Evolutionary conservation across 768 basidiomycete species (phyloP).

Genomic region (Russula compacta): DNA sequence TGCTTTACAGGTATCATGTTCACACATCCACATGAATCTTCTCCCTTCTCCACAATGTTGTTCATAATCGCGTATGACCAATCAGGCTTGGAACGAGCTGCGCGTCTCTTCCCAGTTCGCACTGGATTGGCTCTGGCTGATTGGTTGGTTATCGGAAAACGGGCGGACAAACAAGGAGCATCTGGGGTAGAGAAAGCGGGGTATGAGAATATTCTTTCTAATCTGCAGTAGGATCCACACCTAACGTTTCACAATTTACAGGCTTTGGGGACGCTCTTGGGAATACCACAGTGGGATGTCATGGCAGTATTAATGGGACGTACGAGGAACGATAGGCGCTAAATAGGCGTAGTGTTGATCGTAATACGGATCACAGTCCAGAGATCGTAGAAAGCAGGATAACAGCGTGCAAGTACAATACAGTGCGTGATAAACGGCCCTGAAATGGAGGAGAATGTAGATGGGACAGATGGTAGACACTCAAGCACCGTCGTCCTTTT

Average conservation of each 20-base stretch:
- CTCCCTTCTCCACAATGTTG: slow-evolving; percentile 31
- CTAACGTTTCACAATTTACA: slow-evolving; percentile 21
- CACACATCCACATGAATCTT: slow-evolving; percentile 53
- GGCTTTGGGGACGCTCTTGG: slow-evolving; percentile 29
- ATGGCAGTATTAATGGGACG: slow-evolving; percentile 21
- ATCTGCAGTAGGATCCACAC: slow-evolving; percentile 2
- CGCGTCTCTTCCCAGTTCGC: slow-evolving; percentile 73
- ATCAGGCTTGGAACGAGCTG: slow-evolving; percentile 54
- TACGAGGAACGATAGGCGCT: slow-evolving; percentile 29
- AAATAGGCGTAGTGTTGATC: slow-evolving; percentile 30
- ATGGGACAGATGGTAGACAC: slow-evolving; percentile 67
- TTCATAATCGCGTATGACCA: slow-evolving; percentile 53
- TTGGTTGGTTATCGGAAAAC: slow-evolving; percentile 57
- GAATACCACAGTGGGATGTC: slow-evolving; percentile 30
- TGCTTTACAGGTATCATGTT: slow-evolving; percentile 43
- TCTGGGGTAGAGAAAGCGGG: slow-evolving; percentile 73
- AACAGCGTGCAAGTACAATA: slow-evolving; percentile 74
- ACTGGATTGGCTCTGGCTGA: slow-evolving; percentile 73
- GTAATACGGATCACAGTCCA: slow-evolving; percentile 38
- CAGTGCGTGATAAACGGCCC: slow-evolving; percentile 55
- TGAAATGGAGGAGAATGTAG: slow-evolving; percentile 39
- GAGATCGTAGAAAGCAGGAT: slow-evolving; percentile 32
- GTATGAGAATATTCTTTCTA: slow-evolving; percentile 38
- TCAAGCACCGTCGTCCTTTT: slow-evolving; percentile 24
- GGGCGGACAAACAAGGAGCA: slow-evolving; percentile 50